phyloP scores from a whole-genome alignment of 2,329 filamentous ascomycete genomes.

The Gnomoniopsis sp. region DNA sequence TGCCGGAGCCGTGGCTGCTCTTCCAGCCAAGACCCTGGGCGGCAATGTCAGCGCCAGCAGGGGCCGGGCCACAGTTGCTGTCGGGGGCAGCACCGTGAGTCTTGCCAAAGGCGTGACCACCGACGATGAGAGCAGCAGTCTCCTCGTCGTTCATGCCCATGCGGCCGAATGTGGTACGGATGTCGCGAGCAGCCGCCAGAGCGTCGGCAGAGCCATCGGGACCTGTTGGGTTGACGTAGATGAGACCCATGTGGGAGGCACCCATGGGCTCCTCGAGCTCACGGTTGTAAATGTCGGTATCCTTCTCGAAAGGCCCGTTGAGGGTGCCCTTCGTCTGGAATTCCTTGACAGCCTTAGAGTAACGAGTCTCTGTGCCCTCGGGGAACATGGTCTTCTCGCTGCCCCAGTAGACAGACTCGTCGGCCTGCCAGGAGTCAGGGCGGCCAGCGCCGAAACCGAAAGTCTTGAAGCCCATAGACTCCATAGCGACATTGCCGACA shows the following conservation, averaged over 20 bases:
- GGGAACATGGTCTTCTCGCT: constrained; percentile 66
- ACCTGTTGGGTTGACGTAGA: constrained; percentile 75
- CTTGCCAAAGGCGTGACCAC: constrained; percentile 75
- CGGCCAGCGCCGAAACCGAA: constrained; percentile 70
- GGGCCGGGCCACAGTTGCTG: constrained; percentile 64
- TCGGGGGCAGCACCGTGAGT: constrained; percentile 69
- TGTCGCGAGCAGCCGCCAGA: constrained; percentile 62
- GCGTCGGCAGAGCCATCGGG: constrained; percentile 67
- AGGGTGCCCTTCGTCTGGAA: constrained; percentile 31
- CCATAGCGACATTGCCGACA: constrained; percentile 69
- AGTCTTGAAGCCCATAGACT: constrained; percentile 68
- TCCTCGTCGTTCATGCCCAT: constrained; percentile 80
- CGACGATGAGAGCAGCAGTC: constrained; percentile 70
- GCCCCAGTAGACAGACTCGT: constrained; percentile 73
- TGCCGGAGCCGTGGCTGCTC: constrained; percentile 62
- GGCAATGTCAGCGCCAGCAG: constrained; percentile 61
- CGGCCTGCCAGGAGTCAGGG: constrained; percentile 66
- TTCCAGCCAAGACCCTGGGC: constrained; percentile 71
- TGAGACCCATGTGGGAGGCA: constrained; percentile 67
- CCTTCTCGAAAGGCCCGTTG: constrained; percentile 33
- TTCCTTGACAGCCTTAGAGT: constrained; percentile 50
- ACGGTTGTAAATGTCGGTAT: constrained; percentile 52
- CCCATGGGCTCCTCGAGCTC: constrained; percentile 64
- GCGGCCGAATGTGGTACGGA: constrained; percentile 66
- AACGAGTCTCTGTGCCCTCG: constrained; percentile 66